Percentiles rank a stretch among this genome's conserved stretches.
Evolutionary conservation across 2,329 filamentous ascomycete genomes (phyloP).

Genomic region (Fusarium sp.): DNA sequence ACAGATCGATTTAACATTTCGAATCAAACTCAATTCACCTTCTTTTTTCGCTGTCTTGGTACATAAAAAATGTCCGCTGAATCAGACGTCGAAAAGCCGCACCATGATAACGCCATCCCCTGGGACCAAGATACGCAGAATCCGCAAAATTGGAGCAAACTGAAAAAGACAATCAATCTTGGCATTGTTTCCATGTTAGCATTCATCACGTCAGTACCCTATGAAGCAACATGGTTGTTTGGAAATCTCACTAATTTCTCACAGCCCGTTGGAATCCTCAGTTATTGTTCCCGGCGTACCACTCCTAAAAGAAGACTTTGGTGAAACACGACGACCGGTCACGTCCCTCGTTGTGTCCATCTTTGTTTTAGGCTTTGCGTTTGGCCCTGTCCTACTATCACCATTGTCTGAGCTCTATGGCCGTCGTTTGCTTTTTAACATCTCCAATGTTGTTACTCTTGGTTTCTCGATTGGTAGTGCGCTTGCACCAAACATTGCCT

Average conservation of each 20-base stretch:
- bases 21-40: no score
- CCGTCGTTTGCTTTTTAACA: slow-evolving; percentile 20
- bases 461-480: slow-evolving; percentile 17
- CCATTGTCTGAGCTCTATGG: slow-evolving; percentile 24
- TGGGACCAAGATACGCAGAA: slow-evolving; percentile 15
- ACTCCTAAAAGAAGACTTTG: slow-evolving; percentile 18
- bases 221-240: fast-evolving
- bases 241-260: not conserved
- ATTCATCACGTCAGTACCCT: slow-evolving; percentile 10
- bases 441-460: slow-evolving; percentile 8
- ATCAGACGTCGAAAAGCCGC: slow-evolving; percentile 12
- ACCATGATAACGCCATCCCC: not conserved
- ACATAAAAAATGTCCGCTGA: not conserved
- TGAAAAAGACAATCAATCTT: slow-evolving; percentile 7
- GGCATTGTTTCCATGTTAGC: slow-evolving; percentile 11
- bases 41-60: not conserved
- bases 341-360: slow-evolving; percentile 17
- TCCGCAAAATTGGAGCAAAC: slow-evolving; percentile 17
- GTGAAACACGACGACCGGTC: slow-evolving; percentile 33
- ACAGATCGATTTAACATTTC: no score
- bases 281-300: slow-evolving; percentile 24
- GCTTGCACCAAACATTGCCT: slow-evolving; percentile 1
- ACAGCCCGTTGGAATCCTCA: slow-evolving; percentile 14
- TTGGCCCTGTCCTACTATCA: slow-evolving; percentile 17
- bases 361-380: slow-evolving; percentile 22